Evolutionary conservation across 805 yeast species (phyloP).

Genomic region (Metschnikowia baotianmanensis): DNA sequence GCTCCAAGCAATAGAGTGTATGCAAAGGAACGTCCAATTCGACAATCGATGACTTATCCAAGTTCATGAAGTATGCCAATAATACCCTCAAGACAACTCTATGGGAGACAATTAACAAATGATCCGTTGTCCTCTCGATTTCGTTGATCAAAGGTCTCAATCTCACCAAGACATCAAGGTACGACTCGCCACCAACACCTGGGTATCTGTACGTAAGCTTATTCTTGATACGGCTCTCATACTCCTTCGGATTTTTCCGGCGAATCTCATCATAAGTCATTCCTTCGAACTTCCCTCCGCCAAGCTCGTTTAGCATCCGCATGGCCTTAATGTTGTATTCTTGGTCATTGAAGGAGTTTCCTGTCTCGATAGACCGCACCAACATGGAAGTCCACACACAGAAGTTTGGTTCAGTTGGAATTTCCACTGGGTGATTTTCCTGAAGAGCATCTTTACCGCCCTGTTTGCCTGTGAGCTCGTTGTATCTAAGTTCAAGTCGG

Average conservation of each 20-base stretch:
- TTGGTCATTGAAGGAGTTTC: slow-evolving; percentile 70
- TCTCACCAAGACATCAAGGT: slow-evolving; percentile 88
- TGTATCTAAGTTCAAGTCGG: slow-evolving; percentile 44
- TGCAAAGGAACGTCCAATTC: slow-evolving; percentile 92
- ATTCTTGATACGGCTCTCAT: slow-evolving; percentile 67
- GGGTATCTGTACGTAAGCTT: slow-evolving; percentile 90
- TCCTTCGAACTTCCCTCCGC: slow-evolving; percentile 91
- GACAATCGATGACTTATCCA: slow-evolving; percentile 75
- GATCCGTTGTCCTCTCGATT: slow-evolving; percentile 87
- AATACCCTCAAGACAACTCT: slow-evolving; percentile 87
- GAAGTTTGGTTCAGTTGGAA: slow-evolving; percentile 64
- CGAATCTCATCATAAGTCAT: slow-evolving; percentile 89
- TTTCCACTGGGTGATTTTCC: slow-evolving; percentile 23
- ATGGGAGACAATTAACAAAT: slow-evolving; percentile 79
- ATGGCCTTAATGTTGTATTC: slow-evolving; percentile 77
- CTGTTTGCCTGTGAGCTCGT: slow-evolving; percentile 26
- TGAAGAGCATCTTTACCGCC: slow-evolving; percentile 17
- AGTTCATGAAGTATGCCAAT: slow-evolving; percentile 83
- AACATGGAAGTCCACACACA: slow-evolving; percentile 95
- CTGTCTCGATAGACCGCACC: slow-evolving; percentile 73
- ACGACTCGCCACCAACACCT: slow-evolving; percentile 96
- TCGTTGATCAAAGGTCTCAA: slow-evolving; percentile 88
- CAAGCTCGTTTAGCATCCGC: slow-evolving; percentile 90
- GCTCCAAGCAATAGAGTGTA: slow-evolving; percentile 84
- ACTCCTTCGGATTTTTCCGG: slow-evolving; percentile 70